Evolutionary conservation across 768 basidiomycete genomes (phyloP).

Genomic region (Lactarius vividus): DNA sequence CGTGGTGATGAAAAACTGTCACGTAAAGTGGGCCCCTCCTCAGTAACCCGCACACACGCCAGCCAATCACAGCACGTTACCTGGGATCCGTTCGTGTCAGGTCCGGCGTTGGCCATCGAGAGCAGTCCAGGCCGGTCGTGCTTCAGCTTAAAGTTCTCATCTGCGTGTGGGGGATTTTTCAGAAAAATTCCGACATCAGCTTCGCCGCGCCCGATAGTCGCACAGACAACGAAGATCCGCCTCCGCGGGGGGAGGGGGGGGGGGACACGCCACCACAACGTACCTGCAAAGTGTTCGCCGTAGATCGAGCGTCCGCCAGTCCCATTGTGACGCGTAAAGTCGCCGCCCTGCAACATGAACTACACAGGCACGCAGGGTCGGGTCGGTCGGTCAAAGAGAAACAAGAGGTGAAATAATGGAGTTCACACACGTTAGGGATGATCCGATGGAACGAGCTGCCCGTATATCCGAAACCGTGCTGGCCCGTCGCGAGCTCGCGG

Average conservation of each 20-base stretch:
- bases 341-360: constrained; percentile 43
- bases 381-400: neutral
- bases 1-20: constrained; percentile 43
- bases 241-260: no score
- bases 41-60: neutral
- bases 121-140: constrained; percentile 43
- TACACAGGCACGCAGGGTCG: constrained; percentile 21
- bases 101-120: constrained; percentile 52
- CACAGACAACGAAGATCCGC: neutral
- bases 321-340: constrained; percentile 38
- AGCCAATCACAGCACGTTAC: constrained; percentile 28
- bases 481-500: constrained; percentile 69
- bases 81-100: constrained; percentile 50
- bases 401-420: no score
- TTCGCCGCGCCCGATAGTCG: neutral
- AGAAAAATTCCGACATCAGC: neutral
- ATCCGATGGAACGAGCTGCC: constrained; percentile 64
- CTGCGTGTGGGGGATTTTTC: constrained; percentile 28
- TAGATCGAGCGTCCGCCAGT: constrained; percentile 42
- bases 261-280: constrained; percentile 3
- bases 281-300: constrained; percentile 37
- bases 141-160: constrained; percentile 40
- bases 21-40: neutral
- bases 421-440: constrained; percentile 37
- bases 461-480: constrained; percentile 70